Evolutionary conservation across 495 filamentous ascomycete genomes (phyloP).

Genomic region (Penicillium samsonianum): DNA sequence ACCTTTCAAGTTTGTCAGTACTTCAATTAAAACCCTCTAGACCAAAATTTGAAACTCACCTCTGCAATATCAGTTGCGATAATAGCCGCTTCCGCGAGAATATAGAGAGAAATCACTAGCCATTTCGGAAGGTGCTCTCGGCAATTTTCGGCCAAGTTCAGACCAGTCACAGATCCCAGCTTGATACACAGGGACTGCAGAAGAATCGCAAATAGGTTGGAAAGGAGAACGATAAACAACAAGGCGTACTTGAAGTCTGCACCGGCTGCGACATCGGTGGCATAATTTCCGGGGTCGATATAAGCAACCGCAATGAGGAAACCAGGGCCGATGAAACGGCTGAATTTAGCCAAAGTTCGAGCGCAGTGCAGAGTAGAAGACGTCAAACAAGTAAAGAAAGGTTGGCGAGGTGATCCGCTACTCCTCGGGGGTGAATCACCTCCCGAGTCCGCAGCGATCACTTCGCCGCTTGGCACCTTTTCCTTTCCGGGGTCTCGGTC

Average conservation of each 20-base stretch:
- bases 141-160: slow-evolving; percentile 79
- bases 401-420: slow-evolving; percentile 43
- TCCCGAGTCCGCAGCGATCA: slow-evolving; percentile 38
- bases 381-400: slow-evolving; percentile 27
- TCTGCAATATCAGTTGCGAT: slow-evolving; percentile 91
- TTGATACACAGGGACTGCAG: slow-evolving; percentile 82
- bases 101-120: slow-evolving; percentile 73
- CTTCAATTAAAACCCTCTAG: not conserved
- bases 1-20: slow-evolving; percentile 53
- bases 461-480: slow-evolving; percentile 34
- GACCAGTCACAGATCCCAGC: slow-evolving; percentile 79
- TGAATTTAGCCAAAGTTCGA: slow-evolving; percentile 59
- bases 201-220: slow-evolving; percentile 82
- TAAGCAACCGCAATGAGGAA: slow-evolving; percentile 81
- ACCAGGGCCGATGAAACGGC: slow-evolving; percentile 80
- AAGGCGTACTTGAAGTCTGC: slow-evolving; percentile 64
- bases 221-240: slow-evolving; percentile 79
- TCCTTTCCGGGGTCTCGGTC: slow-evolving; percentile 29
- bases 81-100: slow-evolving; percentile 77
- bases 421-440: slow-evolving; percentile 37
- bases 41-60: slow-evolving; percentile 35
- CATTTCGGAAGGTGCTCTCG: slow-evolving; percentile 73
- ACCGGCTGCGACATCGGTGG: slow-evolving; percentile 78
- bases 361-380: slow-evolving; percentile 23
- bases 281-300: slow-evolving; percentile 85